Conservation (phyloP, 2,329 filamentous ascomycete species). For the Colletotrichum cuscutae region DNA sequence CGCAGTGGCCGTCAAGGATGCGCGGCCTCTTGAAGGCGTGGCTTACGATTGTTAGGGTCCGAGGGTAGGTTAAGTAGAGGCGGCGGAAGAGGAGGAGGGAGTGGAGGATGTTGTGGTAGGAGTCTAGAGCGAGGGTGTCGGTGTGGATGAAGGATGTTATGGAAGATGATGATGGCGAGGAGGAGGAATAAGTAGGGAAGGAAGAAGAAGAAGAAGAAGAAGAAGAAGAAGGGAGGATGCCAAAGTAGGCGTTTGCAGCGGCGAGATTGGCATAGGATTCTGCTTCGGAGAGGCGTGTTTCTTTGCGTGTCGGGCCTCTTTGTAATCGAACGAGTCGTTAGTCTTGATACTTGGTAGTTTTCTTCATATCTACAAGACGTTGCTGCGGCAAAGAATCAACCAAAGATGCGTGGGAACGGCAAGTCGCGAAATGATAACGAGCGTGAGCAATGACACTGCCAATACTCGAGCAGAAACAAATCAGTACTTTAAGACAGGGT, state of each 20-base stretch:
- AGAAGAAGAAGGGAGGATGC: conserved; percentile 48
- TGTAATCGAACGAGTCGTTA: not conserved
- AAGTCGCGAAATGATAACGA: too few species aligned
- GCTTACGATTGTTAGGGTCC: conserved; percentile 70
- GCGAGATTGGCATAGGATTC: conserved; percentile 70
- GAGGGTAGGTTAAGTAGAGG: conserved; percentile 65
- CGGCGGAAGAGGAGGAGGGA: conserved; percentile 69
- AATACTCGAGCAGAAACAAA: too few species aligned
- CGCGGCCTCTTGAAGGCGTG: conserved; percentile 75
- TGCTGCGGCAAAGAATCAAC: too few species aligned
- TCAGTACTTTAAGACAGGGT: too few species aligned
- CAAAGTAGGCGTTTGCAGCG: conserved; percentile 57
- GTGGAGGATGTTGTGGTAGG: conserved; percentile 86
- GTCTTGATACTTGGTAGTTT: not conserved
- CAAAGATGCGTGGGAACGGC: too few species aligned
- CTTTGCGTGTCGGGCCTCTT: conserved; percentile 71
- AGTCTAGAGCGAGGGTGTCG: conserved; percentile 83
- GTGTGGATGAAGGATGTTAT: conserved; percentile 57
- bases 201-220: too few species aligned
- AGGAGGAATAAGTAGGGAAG: too few species aligned
- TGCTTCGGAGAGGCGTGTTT: conserved; percentile 69
- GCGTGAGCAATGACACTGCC: too few species aligned
- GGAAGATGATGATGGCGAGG: conserved; percentile 14
- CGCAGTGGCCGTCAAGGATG: conserved; percentile 72
- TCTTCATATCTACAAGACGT: too few species aligned